Evolutionary conservation across 108 stramenopile species (phyloP).

Genomic region (Mayamaea pseudoterrestris): DNA sequence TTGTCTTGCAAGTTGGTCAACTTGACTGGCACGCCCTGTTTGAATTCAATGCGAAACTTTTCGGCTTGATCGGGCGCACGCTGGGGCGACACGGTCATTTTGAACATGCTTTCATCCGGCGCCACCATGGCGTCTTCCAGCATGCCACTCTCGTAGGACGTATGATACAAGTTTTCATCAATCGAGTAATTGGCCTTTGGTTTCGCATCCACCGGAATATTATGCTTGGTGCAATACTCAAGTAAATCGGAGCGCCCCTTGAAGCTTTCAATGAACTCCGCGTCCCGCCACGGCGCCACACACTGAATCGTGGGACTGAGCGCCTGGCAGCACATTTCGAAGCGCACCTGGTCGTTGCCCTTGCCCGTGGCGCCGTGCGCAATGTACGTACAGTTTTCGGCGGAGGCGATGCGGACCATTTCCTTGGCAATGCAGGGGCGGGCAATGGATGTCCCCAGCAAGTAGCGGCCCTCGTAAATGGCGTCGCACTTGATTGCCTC

Average conservation of each 20-base stretch:
- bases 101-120: constrained; percentile 86
- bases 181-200: constrained; percentile 94
- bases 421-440: constrained; percentile 98
- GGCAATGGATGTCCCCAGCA: constrained; percentile 93
- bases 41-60: constrained; percentile 78
- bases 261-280: constrained; percentile 90
- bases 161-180: constrained; percentile 99
- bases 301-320: constrained; percentile 87
- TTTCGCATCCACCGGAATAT: constrained; percentile 93
- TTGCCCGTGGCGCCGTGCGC: constrained; percentile 99
- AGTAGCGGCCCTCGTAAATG: constrained; percentile 89
- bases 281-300: constrained; percentile 97
- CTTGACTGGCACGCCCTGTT: constrained; percentile 90
- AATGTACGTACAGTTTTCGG: constrained; percentile 85
- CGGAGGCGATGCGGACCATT: constrained; percentile 93
- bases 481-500: constrained; percentile 92
- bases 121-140: constrained; percentile 84
- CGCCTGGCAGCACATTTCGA: constrained; percentile 99
- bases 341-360: constrained; percentile 99
- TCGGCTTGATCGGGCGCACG: constrained; percentile 78
- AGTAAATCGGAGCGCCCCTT: constrained; percentile 91
- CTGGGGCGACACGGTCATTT: constrained; percentile 86
- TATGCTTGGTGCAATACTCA: constrained; percentile 92
- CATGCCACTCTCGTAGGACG: constrained; percentile 91
- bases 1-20: constrained; percentile 84